Percentiles rank a stretch among this genome's conserved stretches.
These are phyloP conservation scores for Lojkania enalia DNA, from an alignment of 2,329 filamentous ascomycete species.

Conservation along the genomic window DNA sequence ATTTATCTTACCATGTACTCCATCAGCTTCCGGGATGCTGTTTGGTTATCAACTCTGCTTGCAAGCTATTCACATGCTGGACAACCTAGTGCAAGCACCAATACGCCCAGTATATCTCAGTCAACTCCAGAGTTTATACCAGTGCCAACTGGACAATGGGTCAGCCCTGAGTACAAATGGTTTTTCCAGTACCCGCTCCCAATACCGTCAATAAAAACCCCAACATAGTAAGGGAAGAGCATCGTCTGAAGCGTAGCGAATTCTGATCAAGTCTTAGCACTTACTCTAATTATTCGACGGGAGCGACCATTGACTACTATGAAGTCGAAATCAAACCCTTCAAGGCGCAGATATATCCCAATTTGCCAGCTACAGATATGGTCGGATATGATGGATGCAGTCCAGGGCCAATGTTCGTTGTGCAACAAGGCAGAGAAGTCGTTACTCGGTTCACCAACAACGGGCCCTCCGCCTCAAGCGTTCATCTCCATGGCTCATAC, in stretches of 20 bases:
- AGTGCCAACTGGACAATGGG: conserved; percentile 23
- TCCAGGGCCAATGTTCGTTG: conserved; percentile 58
- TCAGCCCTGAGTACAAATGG: conserved; percentile 44
- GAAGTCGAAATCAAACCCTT: conserved; percentile 50
- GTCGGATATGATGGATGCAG: conserved; percentile 59
- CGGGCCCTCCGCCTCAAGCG: conserved; percentile 48
- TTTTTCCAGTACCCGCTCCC: conserved; percentile 50
- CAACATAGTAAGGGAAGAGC: conserved; percentile 43
- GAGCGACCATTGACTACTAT: conserved; percentile 51
- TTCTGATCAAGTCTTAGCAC: conserved; percentile 21
- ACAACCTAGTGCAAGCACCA: neutral
- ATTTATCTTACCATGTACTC: neutral
- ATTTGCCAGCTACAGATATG: conserved; percentile 44
- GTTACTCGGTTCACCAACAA: conserved; percentile 60
- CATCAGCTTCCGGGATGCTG: neutral
- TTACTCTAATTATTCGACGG: conserved; percentile 41
- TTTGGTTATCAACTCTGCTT: neutral
- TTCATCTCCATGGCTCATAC: conserved; percentile 61
- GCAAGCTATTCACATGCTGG: neutral
- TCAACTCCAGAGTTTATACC: conserved; percentile 1
- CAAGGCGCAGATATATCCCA: conserved; percentile 49
- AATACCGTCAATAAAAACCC: conserved; percentile 50
- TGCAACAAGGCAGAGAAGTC: conserved; percentile 55
- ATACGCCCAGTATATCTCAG: no score
- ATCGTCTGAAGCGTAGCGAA: neutral